Base-by-base conservation (phyloP, 257 asterid species). In the Solanum habrochaites region DNA sequence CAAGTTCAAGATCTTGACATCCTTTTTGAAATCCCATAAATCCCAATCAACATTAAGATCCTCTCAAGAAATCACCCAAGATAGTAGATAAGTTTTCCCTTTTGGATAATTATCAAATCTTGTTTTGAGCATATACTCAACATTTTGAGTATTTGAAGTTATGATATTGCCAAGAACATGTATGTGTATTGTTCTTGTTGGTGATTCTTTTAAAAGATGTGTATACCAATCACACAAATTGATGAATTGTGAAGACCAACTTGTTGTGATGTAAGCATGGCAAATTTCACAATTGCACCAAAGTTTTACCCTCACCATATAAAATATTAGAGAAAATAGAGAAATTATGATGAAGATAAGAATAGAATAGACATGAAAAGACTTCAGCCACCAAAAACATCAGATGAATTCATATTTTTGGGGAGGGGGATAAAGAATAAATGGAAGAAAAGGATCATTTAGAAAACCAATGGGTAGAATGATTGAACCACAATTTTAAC, bases 191-290 rank as follows among this genome's bases (percentile, higher is more conserved):
- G 93, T 91, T 66, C 88, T 87, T n/a, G 91, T 80, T 1, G 98
- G 92, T 27, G 98, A 93, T 1, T 91, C 89, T 7, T 82, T 40
- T 13, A 95, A 95, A 3, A 95, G 93, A 64, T 90, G 93, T 21
- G 97, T 88, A 89, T 93, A 91, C 98, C 98, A 95, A 71, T 95
- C 98, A 74, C 98, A 93, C 27, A 94, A 93, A 77, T 95, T 93
- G 2, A 88, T 40, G 85, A 90, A 95, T 11, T 89, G 81, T 10
- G 20, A 21, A 0, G 89, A 70, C 98, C 98, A 95, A 23, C 87
- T 66, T 15, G 92, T 88, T 43, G 90, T 83, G 16, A 90, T 64
- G 87, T 94, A 95, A 11, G 93, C 72, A 83, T 73, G 77, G 85
- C 98, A 95, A 84, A 93, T 91, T 12, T 90, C 90, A 75, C 98